Evolutionary conservation across 2,329 filamentous ascomycete species (phyloP).

Genomic region (Phaeomoniella chlamydospora): DNA sequence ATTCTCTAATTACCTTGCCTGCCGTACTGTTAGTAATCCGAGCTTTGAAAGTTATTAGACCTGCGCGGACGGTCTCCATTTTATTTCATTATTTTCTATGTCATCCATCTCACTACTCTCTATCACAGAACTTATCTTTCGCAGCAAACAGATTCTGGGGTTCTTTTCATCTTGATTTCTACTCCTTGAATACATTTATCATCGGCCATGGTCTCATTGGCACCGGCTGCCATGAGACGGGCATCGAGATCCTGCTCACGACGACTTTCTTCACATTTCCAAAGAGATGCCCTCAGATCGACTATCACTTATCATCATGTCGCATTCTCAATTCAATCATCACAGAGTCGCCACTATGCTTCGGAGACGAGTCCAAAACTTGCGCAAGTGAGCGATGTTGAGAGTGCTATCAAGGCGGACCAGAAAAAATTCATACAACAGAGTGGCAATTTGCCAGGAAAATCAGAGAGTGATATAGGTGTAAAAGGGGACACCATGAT

Average conservation of each 20-base stretch:
- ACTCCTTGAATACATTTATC: too few species aligned
- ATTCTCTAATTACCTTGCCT: too few species aligned
- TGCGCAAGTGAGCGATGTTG: slow-evolving; percentile 61
- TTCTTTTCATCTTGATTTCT: too few species aligned
- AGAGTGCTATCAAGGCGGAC: slow-evolving; percentile 73
- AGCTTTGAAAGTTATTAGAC: too few species aligned
- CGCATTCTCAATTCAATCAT: neutral
- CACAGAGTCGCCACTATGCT: slow-evolving; percentile 54
- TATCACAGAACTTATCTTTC: too few species aligned
- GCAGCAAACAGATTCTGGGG: too few species aligned
- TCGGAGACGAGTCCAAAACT: slow-evolving; percentile 66
- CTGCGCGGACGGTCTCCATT: too few species aligned
- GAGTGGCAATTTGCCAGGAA: slow-evolving; percentile 37
- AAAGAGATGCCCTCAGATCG: neutral
- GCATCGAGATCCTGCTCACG: slow-evolving; percentile 47
- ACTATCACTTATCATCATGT: neutral
- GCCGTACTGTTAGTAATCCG: too few species aligned
- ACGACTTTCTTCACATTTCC: slow-evolving; percentile 24
- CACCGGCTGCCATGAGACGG: slow-evolving; percentile 60
- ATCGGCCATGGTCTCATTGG: slow-evolving; percentile 53
- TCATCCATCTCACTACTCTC: too few species aligned
- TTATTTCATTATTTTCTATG: too few species aligned
- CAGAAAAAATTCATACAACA: slow-evolving; percentile 60
- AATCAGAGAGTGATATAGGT: slow-evolving; percentile 45
- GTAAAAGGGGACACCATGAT: slow-evolving; percentile 53